Evolutionary conservation across 169 alveolate species (phyloP).

Genomic region (Cryptosporidium viatorum): DNA sequence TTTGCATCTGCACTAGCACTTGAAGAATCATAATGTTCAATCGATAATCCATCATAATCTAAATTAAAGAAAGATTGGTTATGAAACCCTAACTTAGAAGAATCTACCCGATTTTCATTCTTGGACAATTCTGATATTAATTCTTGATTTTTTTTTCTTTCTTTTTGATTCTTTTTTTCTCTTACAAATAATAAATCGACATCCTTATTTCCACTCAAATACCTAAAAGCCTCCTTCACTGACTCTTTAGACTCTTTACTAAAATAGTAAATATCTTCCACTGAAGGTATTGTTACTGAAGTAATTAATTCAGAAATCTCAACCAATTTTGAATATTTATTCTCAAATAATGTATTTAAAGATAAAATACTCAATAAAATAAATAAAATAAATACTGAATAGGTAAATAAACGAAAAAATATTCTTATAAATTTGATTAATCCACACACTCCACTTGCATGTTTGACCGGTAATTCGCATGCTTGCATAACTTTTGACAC

Average conservation of each 20-base stretch:
- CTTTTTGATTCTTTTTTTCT: background rate
- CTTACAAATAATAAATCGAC: background rate
- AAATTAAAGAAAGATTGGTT: background rate
- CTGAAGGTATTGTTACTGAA: conserved; percentile 34
- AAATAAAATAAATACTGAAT: background rate
- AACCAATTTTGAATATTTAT: background rate
- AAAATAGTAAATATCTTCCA: conserved; percentile 41
- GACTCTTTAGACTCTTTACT: conserved; percentile 57
- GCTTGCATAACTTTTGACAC: conserved; percentile 15
- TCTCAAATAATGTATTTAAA: conserved; percentile 15
- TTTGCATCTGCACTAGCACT: background rate
- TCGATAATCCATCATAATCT: background rate
- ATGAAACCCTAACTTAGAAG: background rate
- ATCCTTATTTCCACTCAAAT: conserved; percentile 10
- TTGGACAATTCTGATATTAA: background rate
- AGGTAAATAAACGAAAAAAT: background rate
- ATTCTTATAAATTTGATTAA: background rate
- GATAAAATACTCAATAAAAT: conserved; percentile 16
- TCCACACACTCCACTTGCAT: background rate
- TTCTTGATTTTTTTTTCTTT: background rate
- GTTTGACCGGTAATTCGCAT: background rate
- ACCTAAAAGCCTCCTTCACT: conserved; percentile 44
- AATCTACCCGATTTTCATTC: too few relatives aligned
- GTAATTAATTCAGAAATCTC: conserved; percentile 15
- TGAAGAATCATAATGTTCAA: background rate